Evolutionary conservation across 75 land plant genomes (phyloP), one percentile per base, ranked within the genome.

Genomic region (Pinus albicaulis): DNA sequence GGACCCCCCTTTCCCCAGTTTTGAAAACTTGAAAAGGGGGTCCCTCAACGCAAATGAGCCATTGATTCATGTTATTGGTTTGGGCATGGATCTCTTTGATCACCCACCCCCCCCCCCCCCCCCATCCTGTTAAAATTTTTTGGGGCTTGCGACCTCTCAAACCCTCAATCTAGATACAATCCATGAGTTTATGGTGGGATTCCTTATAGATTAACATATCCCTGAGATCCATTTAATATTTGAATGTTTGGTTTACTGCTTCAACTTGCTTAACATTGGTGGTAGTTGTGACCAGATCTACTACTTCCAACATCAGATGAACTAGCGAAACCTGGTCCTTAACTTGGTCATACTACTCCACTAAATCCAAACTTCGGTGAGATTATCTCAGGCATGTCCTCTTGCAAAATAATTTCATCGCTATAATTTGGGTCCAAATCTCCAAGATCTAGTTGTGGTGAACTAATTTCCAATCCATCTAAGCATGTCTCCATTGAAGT

Each of bases 341-440:
- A 78, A 58, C 75, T 56, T 20, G 87, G 16, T 56, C 65, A 85
- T 77, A 83, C 57, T 3, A 81, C 82, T 63, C 68, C 76, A 73
- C 52, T 52, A 26, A 85, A 65, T 48, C 81, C 86, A 17, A 80
- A 62, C 0, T 76, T 36, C 20, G 86, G 65, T 57, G 71, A 70
- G 64, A 71, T 83, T n/a, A 71, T 60, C 57, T 89, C 93, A 23
- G 76, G 58, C 44, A 70, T 74, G 64, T 85, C 93, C 56, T 92
- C 91, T 82, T 93, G 85, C 72, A 91, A 76, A 57, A 93, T 87
- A 19, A 77, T 83, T 34, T 93, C 96, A 75, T 87, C 92, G 59
- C 95, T 90, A 76, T 20, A 81, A 77, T 28, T 28, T 28, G 28
- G 28, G 1, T 28, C 28, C 28, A 28, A 28, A 28, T 0, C 1